Evolutionary conservation across 768 basidiomycete genomes (phyloP), one percentile per base, ranked within the genome.

Genomic region (Russula sp.): DNA sequence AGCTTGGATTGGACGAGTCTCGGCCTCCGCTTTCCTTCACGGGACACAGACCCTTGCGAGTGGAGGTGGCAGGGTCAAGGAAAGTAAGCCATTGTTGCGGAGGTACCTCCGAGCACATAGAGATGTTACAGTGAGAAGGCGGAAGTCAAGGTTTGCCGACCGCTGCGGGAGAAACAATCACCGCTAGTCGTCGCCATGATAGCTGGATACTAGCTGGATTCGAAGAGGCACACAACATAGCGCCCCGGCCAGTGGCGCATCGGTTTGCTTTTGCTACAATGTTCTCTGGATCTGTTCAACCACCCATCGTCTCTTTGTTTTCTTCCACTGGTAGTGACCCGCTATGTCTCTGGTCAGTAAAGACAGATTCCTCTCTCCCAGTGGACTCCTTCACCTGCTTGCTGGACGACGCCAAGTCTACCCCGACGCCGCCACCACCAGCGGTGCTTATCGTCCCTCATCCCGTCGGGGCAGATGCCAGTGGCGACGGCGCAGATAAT

Each of bases 21-120:
- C 73, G 76, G 18, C 77, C 74, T 30, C 78, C 78, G 5, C 84
- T 75, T 32, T 77, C 70, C 2, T 84, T 84, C 18, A 91, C 85
- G 2, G 88, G 89, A 71, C 89, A 92, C n/a, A 90, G 79, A 8
- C 91, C 91, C 57, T 86, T 87, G 36, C 84, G 81, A 5, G 81
- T 77, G 69, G 86, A 85, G 4, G 89, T 91, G 0, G 73, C 61
- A 1, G 84, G 77, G 69, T 85, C 80, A 71, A 90, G 88, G 24
- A 84, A 75, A 5, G 86, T 80, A 38, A 71, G 71, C 24, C 73
- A 72, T 44, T 76, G 71, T 30, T 38, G 50, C 38, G 55, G 59
- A 9, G 49, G 22, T n/a, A 22, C 4, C 20, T 28, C 42, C 11
- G 51, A 28, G 8, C 30, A 10, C 32, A 48, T 55, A 48, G 7